Conservation (phyloP, 768 basidiomycete species). For the Lactarius quietus region DNA sequence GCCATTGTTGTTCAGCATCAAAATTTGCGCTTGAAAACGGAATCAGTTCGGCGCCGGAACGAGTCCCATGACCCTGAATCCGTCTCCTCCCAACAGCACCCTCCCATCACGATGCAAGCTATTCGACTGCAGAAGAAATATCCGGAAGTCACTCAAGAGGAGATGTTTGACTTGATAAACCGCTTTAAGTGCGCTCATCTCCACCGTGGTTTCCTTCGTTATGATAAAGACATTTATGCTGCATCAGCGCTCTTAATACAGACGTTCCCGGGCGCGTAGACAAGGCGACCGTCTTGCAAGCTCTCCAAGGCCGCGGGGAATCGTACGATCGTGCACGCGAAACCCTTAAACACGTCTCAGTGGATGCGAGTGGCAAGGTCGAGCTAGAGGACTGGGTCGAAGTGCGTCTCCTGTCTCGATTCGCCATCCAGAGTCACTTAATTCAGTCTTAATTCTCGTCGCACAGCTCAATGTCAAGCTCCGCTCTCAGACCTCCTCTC, state of each 20-base stretch:
- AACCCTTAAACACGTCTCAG: conserved; percentile 88
- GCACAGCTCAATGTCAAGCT: conserved; percentile 79
- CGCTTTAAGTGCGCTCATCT: conserved; percentile 82
- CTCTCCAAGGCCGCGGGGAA: conserved; percentile 75
- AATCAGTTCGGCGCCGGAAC: background rate
- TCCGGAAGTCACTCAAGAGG: conserved; percentile 86
- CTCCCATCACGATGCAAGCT: conserved; percentile 57
- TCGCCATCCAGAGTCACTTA: background rate
- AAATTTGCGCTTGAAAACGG: background rate
- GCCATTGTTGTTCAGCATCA: background rate
- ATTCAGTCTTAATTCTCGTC: conserved; percentile 2
- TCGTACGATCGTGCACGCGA: conserved; percentile 88
- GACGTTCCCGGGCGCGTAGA: conserved; percentile 81
- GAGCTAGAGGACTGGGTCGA: conserved; percentile 99
- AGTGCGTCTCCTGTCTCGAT: conserved; percentile 42
- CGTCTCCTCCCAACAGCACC: conserved; percentile 4
- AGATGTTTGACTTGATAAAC: conserved; percentile 92
- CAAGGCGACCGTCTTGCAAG: conserved; percentile 76
- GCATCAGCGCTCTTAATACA: conserved; percentile 61
- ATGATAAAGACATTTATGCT: conserved; percentile 19
- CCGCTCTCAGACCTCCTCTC: conserved; percentile 42
- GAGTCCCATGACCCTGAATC: conserved; percentile 8
- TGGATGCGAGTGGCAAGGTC: conserved; percentile 93
- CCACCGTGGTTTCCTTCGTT: conserved; percentile 4
- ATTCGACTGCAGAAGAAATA: conserved; percentile 88